Evolutionary conservation across 1,139 yeast genomes (phyloP), one percentile per base, ranked within the genome.

Genomic region (Geotrichum macrosporum): DNA sequence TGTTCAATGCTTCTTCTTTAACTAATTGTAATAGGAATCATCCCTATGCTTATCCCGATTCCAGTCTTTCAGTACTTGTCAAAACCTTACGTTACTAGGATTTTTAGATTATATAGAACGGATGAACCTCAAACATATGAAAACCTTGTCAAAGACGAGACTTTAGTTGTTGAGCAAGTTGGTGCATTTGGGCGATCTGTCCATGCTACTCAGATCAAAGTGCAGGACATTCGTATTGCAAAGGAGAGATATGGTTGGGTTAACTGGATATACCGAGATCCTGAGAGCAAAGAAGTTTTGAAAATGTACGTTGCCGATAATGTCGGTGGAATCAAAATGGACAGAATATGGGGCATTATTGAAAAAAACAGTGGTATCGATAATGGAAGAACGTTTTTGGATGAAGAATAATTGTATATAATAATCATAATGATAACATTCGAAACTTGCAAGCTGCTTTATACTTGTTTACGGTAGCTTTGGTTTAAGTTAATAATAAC

Each of bases 271-370:
- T 61, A 61, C 40, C 55, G 50, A 12, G 67, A 64, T 40, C 59
- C 59, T 6, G 55, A 55, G 18, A 50, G 58, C 19, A 61, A 62
- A 5, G 38, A 66, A 58, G 48, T 68, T 72, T 52, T 66, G n/a
- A 53, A 69, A 31, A 78, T 72, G 62, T 83, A 79, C 56, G 75
- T 85, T 3, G 77, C 75, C 6, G 94, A 85, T 59, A 82, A 84
- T 54, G 71, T 83, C 38, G 94, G 94, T 2, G 94, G 94, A 1
- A 68, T 83, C 59, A 78, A 78, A 55, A 85, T 85, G 95, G 94
- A 85, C 57, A 69, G 95, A 47, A 62, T 85, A 3, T 81, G 95
- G 92, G 88, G 92, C 1, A 75, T 84, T 15, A 77, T 83, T 4
- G 94, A 85, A 62, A 70, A 69, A 46, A 78, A 81, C 53, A 71